phyloP scores from a whole-genome alignment of 176 grass and related monocot genomes.

The Tillandsia leiboldiana region DNA sequence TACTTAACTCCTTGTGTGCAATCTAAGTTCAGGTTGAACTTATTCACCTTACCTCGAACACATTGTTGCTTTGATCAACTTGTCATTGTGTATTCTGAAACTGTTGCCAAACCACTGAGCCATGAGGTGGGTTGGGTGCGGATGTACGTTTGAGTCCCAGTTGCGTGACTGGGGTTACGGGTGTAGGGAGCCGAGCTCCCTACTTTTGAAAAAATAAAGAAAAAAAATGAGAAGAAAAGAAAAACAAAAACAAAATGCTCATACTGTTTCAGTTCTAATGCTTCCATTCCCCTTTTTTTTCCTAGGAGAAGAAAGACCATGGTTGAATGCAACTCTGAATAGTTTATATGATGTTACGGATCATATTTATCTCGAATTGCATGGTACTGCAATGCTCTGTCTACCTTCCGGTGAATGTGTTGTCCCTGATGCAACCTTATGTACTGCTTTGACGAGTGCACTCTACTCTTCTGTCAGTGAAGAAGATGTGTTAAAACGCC shows the following conservation, averaged over 20 bases:
- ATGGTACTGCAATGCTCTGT: constrained; percentile 79
- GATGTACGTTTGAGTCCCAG: too few relatives aligned
- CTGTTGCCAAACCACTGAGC: background rate
- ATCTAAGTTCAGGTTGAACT: background rate
- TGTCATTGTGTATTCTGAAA: background rate
- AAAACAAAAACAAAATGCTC: background rate
- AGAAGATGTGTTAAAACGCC: constrained; percentile 62
- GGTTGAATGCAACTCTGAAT: constrained; percentile 56
- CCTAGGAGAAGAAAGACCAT: constrained; percentile 67
- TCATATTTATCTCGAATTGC: constrained; percentile 62
- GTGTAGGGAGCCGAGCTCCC: too few relatives aligned
- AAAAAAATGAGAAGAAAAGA: too few relatives aligned
- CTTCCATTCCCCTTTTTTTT: constrained; percentile 2
- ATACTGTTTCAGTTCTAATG: constrained; percentile 8
- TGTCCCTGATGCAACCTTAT: constrained; percentile 81
- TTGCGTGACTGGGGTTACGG: too few relatives aligned
- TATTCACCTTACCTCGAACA: background rate
- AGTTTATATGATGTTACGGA: constrained; percentile 46
- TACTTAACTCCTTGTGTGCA: background rate
- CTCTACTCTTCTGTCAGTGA: constrained; percentile 78
- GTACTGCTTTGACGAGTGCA: constrained; percentile 82
- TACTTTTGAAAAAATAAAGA: too few relatives aligned
- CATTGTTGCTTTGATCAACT: background rate
- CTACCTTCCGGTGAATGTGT: constrained; percentile 83
- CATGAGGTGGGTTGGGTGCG: too few relatives aligned